Evolutionary conservation across 1,284 basidiomycete species (phyloP).

Genomic region (Apiotrichum gamsii): DNA sequence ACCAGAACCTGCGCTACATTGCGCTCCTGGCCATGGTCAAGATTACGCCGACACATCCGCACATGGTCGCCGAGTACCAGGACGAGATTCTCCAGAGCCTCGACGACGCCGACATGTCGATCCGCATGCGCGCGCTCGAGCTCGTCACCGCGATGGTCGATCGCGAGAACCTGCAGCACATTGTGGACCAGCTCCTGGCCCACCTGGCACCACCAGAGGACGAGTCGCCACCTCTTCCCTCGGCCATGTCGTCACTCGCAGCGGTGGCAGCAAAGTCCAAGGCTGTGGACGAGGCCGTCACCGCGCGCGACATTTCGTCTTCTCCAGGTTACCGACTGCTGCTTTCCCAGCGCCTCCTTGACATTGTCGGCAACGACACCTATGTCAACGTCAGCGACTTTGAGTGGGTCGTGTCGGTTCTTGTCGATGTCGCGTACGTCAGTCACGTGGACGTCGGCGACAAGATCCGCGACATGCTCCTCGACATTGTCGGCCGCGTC

Average conservation of each 20-base stretch:
- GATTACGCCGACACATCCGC: slow-evolving; percentile 86
- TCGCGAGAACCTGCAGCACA: slow-evolving; percentile 73
- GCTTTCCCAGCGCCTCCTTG: slow-evolving; percentile 72
- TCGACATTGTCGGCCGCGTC: slow-evolving; percentile 81
- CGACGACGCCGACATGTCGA: slow-evolving; percentile 89
- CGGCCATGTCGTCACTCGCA: slow-evolving; percentile 30
- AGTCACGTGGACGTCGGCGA: slow-evolving; percentile 68
- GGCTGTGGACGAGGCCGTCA: slow-evolving; percentile 21
- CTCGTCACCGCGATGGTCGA: slow-evolving; percentile 88
- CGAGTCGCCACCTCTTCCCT: slow-evolving; percentile 23
- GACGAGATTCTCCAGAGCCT: slow-evolving; percentile 84
- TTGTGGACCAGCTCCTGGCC: slow-evolving; percentile 77
- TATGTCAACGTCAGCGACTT: slow-evolving; percentile 88
- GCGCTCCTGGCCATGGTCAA: slow-evolving; percentile 90
- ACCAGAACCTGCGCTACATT: slow-evolving; percentile 97
- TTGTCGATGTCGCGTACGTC: slow-evolving; percentile 81
- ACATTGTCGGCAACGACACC: slow-evolving; percentile 70
- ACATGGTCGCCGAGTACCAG: slow-evolving; percentile 86
- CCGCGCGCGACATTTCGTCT: slow-evolving; percentile 47
- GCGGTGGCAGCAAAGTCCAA: slow-evolving; percentile 21
- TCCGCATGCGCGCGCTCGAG: slow-evolving; percentile 90
- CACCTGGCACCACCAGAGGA: slow-evolving; percentile 68
- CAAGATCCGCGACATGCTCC: slow-evolving; percentile 70
- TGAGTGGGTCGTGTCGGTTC: slow-evolving; percentile 92
- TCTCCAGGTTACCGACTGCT: slow-evolving; percentile 72